Evolutionary conservation across 2,329 filamentous ascomycete genomes (phyloP), one percentile per base, ranked within the genome.

Genomic region (Drechslerella dactyloides): DNA sequence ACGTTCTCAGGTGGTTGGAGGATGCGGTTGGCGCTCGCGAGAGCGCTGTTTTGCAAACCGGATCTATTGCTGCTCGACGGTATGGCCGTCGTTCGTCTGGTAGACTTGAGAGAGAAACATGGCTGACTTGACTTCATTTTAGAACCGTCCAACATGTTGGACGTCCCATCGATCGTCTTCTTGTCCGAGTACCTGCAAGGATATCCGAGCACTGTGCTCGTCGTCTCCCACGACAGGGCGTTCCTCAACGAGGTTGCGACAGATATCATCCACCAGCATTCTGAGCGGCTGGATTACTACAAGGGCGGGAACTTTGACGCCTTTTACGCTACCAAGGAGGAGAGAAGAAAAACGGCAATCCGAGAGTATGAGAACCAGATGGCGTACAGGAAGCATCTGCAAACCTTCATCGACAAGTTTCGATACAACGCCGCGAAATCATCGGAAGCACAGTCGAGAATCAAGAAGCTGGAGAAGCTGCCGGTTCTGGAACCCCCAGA

Each of bases 131-230:
- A 79, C 54, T 78, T 73, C 52, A 51, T 58, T 53, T 64, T 65
- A 83, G 94, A 99, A 87, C 94, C 94, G 82, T 97, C 93, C 63
- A 97, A 97, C 87, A 97, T 97, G 93, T 92, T 99, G 91, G 94
- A 97, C 82, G 94, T 99, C 66, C 94, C 94, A n/a, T 97, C 94
- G 23, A 97, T 99, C 78, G 96, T 94, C 64, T 99, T 97, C 86
- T 85, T 99, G 79, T 90, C 93, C 53, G 93, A 93, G 78, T 99
- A 99, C 79, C 89, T 99, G 7, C 93, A 97, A 80, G 84, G 84
- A 54, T 99, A 99, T 79, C 93, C 93, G 42, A 96, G 91, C 81
- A 97, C 94, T 1, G 88, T 99, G 27, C 84, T 99, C 13, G 93
- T 99, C 60, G 94, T 99, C 75, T 96, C 91, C 80, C 94, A 99